Percentiles rank a stretch among this genome's conserved stretches.
Conservation (phyloP, 139 green algal genomes). For the Penium margaritaceum region DNA sequence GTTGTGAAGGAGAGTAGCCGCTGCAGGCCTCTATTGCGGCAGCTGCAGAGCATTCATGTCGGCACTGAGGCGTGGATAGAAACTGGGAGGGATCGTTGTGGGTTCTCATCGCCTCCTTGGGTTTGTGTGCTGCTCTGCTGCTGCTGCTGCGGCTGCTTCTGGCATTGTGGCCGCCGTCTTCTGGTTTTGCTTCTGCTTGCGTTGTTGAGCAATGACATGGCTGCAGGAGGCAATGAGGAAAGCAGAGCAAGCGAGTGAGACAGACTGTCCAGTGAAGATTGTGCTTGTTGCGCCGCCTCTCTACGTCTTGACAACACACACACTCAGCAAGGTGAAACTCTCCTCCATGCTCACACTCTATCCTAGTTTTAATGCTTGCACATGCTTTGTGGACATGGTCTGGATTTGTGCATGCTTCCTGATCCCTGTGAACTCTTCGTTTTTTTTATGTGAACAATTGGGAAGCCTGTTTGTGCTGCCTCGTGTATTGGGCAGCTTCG, state of each 20-base stretch:
- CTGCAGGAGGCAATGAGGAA: conserved; percentile 70
- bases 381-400: too few species aligned
- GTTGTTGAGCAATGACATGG: not conserved
- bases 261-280: conserved; percentile 84
- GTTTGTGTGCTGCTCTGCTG: not conserved
- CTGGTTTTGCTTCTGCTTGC: not conserved
- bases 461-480: not conserved
- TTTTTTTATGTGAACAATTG: not conserved
- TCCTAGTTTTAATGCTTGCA: too few species aligned
- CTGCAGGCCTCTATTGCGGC: too few species aligned
- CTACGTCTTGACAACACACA: conserved; percentile 94
- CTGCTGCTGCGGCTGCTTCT: not conserved
- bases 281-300: conserved; percentile 95
- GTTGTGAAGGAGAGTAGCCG: too few species aligned
- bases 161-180: not conserved
- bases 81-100: too few species aligned
- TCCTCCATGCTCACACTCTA: too few species aligned
- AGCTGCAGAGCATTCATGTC: too few species aligned
- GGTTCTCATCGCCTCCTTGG: not conserved
- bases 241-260: conserved; percentile 56
- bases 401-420: too few species aligned
- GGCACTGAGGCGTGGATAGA: too few species aligned
- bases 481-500: not conserved
- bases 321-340: conserved; percentile 86
- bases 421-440: not conserved